phyloP scores from a whole-genome alignment of 768 basidiomycete species.

The Leucocoprinus birnbaumii region DNA sequence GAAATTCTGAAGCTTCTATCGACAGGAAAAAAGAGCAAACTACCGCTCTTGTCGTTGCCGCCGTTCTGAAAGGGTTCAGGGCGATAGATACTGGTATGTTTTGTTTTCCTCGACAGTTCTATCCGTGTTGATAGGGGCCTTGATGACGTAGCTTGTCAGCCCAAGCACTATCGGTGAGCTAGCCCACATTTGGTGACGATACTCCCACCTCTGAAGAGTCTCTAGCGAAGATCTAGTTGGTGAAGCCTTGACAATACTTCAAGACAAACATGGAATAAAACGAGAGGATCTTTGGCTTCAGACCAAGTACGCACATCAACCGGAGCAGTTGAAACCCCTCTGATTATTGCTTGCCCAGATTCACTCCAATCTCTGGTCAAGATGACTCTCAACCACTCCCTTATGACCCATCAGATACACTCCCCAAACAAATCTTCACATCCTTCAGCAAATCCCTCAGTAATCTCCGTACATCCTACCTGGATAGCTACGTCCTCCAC shows the following conservation, averaged over 20 bases:
- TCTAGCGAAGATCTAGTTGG: constrained; percentile 79
- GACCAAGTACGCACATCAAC: constrained; percentile 55
- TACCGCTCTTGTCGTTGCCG: constrained; percentile 60
- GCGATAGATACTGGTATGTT: constrained; percentile 78
- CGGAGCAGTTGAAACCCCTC: neutral
- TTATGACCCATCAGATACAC: constrained; percentile 53
- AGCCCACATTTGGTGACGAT: neutral
- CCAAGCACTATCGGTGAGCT: constrained; percentile 68
- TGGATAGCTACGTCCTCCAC: constrained; percentile 81
- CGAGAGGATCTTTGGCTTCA: constrained; percentile 76
- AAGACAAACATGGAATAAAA: constrained; percentile 54
- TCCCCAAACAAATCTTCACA: constrained; percentile 56
- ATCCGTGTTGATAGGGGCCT: neutral
- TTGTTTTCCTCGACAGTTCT: neutral
- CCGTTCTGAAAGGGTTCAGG: constrained; percentile 73
- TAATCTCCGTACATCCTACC: constrained; percentile 68
- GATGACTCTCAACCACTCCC: constrained; percentile 69
- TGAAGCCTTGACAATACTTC: constrained; percentile 57
- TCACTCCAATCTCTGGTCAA: constrained; percentile 73
- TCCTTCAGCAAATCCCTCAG: constrained; percentile 64
- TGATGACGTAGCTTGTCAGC: constrained; percentile 48
- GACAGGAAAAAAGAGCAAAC: constrained; percentile 78
- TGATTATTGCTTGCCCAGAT: constrained; percentile 39
- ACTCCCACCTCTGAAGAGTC: neutral
- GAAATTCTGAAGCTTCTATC: neutral